Percentiles rank a stretch among this genome's conserved stretches.
These are phyloP conservation scores for Phytophthora colocasiae DNA, from an alignment of 352 stramenopile species.

Conservation along the genomic window DNA sequence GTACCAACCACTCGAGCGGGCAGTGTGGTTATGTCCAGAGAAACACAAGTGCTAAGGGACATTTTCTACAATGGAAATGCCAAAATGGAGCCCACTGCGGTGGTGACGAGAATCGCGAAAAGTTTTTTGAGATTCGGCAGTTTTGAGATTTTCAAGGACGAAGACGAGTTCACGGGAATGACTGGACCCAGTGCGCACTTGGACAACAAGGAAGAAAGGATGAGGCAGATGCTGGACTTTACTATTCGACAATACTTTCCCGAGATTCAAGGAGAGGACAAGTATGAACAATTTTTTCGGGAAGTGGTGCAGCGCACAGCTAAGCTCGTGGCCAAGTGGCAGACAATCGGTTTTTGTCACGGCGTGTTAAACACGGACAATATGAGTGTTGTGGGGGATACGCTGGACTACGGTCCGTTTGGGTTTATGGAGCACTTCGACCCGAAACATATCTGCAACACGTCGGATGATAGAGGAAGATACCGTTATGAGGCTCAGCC, in stretches of 20 bases:
- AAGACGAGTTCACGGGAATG: slow-evolving; percentile 66
- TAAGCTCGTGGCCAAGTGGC: slow-evolving; percentile 83
- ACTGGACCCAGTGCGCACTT: slow-evolving; percentile 74
- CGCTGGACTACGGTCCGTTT: slow-evolving; percentile 94
- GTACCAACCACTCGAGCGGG: slow-evolving; percentile 94
- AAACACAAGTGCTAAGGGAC: slow-evolving; percentile 80
- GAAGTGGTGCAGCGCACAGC: slow-evolving; percentile 81
- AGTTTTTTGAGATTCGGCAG: slow-evolving; percentile 96
- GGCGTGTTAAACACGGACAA: slow-evolving; percentile 95
- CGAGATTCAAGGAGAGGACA: slow-evolving; percentile 40
- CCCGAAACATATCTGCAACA: slow-evolving; percentile 82
- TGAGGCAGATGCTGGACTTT: slow-evolving; percentile 86
- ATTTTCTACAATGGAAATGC: slow-evolving; percentile 91
- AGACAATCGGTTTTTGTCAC: slow-evolving; percentile 91
- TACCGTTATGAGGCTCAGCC: slow-evolving; percentile 88
- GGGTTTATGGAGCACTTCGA: slow-evolving; percentile 94
- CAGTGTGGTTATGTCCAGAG: slow-evolving; percentile 74
- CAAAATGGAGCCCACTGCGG: slow-evolving; percentile 81
- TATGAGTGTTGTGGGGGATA: slow-evolving; percentile 91
- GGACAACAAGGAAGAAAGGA: slow-evolving; percentile 68
- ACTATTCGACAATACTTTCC: slow-evolving; percentile 74
- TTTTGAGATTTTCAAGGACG: slow-evolving; percentile 95
- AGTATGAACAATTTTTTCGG: slow-evolving; percentile 61
- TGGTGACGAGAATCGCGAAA: slow-evolving; percentile 90
- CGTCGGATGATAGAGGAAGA: slow-evolving; percentile 77